Evolutionary conservation across 2,329 filamentous ascomycete genomes (phyloP).

Genomic region (Sphaerulina populicola): DNA sequence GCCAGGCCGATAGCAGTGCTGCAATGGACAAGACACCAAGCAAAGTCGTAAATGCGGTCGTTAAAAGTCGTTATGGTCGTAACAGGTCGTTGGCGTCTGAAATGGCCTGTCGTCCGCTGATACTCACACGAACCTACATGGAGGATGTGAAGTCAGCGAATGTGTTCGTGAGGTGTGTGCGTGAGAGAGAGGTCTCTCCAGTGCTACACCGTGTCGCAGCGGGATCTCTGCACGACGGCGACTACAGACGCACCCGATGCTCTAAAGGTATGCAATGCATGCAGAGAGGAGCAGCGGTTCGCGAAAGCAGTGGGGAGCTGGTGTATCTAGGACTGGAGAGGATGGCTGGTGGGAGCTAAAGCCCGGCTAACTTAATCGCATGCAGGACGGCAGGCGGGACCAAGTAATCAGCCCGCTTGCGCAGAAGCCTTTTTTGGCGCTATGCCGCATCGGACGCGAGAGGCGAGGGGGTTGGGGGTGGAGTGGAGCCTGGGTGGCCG

Average conservation of each 20-base stretch:
- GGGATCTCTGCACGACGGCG: constrained; percentile 28
- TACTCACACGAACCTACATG: constrained; percentile 20
- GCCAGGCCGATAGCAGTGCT: constrained; percentile 20
- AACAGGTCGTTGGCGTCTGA: constrained; percentile 29
- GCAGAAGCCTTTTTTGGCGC: constrained; percentile 8
- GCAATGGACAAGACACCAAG: constrained; percentile 22
- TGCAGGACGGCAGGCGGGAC: constrained; percentile 17
- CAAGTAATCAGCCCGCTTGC: constrained; percentile 13
- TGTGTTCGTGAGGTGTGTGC: constrained; percentile 3
- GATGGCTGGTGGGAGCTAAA: constrained; percentile 26
- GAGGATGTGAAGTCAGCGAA: constrained; percentile 15
- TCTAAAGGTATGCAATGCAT: constrained; percentile 33
- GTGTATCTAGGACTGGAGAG: constrained; percentile 24
- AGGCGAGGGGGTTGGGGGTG: constrained; percentile 17
- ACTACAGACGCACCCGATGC: constrained; percentile 31
- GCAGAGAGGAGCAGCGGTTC: constrained; percentile 27
- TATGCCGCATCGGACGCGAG: constrained; percentile 15
- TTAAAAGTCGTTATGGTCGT: constrained; percentile 31
- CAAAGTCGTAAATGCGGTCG: constrained; percentile 32
- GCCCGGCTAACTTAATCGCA: constrained; percentile 12
- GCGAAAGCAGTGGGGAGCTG: constrained; percentile 26
- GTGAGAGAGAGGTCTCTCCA: no score
- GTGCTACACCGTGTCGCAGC: constrained; percentile 17
- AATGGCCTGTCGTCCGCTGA: constrained; percentile 26
- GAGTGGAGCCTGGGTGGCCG: constrained; percentile 13